phyloP scores from a whole-genome alignment of 495 filamentous ascomycete species.

The Neurospora terricola region DNA sequence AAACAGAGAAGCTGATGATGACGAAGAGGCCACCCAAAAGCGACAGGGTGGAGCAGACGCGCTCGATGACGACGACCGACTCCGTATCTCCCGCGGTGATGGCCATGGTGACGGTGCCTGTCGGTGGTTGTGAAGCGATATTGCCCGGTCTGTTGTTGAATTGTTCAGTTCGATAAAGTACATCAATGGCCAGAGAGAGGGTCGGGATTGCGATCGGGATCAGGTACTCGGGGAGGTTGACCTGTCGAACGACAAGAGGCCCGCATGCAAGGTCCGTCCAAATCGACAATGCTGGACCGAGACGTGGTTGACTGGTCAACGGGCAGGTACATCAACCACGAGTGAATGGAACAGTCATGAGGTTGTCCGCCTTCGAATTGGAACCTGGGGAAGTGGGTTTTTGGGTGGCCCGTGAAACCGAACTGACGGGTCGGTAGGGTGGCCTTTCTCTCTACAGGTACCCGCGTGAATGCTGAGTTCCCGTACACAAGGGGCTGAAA shows the following conservation, averaged over 20 bases:
- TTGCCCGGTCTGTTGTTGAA: not conserved
- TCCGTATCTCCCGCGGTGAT: slow-evolving; percentile 9
- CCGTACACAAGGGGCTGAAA: not conserved
- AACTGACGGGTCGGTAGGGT: not conserved
- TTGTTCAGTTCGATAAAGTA: not conserved
- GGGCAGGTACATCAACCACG: not conserved
- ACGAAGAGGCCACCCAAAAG: slow-evolving; percentile 64
- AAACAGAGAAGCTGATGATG: slow-evolving; percentile 57
- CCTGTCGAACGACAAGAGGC: not conserved
- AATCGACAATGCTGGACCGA: not conserved
- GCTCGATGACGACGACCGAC: slow-evolving; percentile 53
- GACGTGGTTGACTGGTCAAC: not conserved
- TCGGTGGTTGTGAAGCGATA: not conserved
- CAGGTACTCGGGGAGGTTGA: not conserved
- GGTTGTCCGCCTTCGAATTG: not conserved
- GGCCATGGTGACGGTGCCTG: not conserved
- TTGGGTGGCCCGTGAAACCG: not conserved
- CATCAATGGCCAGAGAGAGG: not conserved
- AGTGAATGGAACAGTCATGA: not conserved
- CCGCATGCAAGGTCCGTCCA: not conserved
- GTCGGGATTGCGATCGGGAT: not conserved
- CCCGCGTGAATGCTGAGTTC: not conserved
- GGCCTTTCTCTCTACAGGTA: not conserved
- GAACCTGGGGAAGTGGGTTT: not conserved
- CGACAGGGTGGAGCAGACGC: slow-evolving; percentile 59